phyloP scores from a whole-genome alignment of 129 eudicot species.

The Tagetes erecta region DNA sequence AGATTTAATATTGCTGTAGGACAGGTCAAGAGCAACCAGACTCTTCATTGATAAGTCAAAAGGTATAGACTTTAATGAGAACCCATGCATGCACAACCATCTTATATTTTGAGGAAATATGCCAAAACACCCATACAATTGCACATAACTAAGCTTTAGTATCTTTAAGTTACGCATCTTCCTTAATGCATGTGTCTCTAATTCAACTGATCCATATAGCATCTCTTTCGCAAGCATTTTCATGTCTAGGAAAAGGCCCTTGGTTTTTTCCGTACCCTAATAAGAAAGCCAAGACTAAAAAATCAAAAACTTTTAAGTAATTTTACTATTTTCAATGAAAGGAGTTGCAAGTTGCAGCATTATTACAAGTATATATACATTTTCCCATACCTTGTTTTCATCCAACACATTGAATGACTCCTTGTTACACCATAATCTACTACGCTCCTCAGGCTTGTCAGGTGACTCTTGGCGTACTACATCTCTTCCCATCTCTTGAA shows the following conservation, averaged over 20 bases:
- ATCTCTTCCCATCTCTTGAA: slow-evolving; percentile 31
- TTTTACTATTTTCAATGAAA: no score
- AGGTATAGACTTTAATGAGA: background rate
- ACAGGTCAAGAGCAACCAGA: slow-evolving; percentile 30
- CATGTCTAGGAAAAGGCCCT: slow-evolving; percentile 20
- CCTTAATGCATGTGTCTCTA: slow-evolving; percentile 14
- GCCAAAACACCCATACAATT: slow-evolving; percentile 6
- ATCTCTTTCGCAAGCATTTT: background rate
- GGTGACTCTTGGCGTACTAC: slow-evolving; percentile 20
- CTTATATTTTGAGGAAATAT: slow-evolving; percentile 26
- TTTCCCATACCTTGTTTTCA: background rate
- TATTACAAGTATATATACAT: background rate
- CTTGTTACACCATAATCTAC: slow-evolving; percentile 20
- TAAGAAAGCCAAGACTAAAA: background rate
- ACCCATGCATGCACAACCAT: slow-evolving; percentile 34
- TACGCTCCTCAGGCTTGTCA: slow-evolving; percentile 9
- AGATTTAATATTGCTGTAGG: background rate
- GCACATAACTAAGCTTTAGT: slow-evolving; percentile 24
- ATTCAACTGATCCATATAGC: slow-evolving; percentile 5
- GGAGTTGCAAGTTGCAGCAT: background rate
- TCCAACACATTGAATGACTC: slow-evolving; percentile 24
- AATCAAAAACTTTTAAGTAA: background rate
- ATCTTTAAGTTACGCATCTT: slow-evolving; percentile 25
- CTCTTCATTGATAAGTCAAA: slow-evolving; percentile 19
- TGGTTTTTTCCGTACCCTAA: slow-evolving; percentile 8